A percentile compares a stretch with the other conserved stretches of the same genome.
Evolutionary conservation across 108 stramenopile genomes (phyloP).

Genomic region (Cylindrotheca closterium): DNA sequence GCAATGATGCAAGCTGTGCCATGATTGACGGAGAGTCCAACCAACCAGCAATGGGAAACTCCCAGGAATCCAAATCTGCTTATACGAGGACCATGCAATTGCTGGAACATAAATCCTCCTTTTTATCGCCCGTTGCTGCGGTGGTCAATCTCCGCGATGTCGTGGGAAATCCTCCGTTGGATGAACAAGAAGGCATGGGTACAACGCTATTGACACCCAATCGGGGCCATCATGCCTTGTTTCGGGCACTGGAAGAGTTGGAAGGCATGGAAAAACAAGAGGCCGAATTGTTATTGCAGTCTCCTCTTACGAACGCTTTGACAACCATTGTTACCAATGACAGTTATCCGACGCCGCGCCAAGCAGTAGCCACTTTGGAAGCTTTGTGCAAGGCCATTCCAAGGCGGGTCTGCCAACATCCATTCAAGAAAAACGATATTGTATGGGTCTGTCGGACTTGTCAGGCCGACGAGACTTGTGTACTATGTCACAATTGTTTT

Average conservation of each 20-base stretch:
- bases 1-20: no score
- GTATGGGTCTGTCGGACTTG: slow-evolving; percentile 98
- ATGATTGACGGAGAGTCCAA: no score
- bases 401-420: slow-evolving; percentile 86
- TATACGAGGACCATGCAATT: neutral
- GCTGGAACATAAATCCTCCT: neutral
- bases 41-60: no score
- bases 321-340: slow-evolving; percentile 25
- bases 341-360: slow-evolving; percentile 12
- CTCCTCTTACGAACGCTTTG: slow-evolving; percentile 23
- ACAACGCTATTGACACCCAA: slow-evolving; percentile 32
- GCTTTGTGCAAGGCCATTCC: slow-evolving; percentile 55
- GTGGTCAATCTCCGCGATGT: slow-evolving; percentile 31
- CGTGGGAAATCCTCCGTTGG: slow-evolving; percentile 16
- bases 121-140: slow-evolving; percentile 33
- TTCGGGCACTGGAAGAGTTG: slow-evolving; percentile 33
- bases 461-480: slow-evolving; percentile 96
- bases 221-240: slow-evolving; percentile 35
- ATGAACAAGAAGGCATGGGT: slow-evolving; percentile 6
- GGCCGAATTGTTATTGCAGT: slow-evolving; percentile 20
- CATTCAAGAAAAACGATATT: slow-evolving; percentile 92
- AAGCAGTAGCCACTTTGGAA: slow-evolving; percentile 35
- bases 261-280: slow-evolving; percentile 35
- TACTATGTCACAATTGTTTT: slow-evolving; percentile 94
- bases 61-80: no score